Evolutionary conservation across 352 stramenopile genomes (phyloP).

Genomic region (Phytophthora pluvialis): DNA sequence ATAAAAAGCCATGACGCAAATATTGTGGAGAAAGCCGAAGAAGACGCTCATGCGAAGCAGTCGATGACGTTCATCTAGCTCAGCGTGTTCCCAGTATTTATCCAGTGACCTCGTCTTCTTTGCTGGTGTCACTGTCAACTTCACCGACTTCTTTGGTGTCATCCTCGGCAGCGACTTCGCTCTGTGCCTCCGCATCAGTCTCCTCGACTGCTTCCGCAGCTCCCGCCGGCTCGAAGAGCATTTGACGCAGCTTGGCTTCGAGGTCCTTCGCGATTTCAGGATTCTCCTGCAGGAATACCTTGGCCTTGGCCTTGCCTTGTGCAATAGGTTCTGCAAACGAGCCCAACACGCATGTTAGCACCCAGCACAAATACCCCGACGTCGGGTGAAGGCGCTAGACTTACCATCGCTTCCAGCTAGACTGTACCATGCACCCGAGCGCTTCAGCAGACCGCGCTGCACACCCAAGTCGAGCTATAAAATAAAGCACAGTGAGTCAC

Average conservation of each 20-base stretch:
- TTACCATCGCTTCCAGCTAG: constrained; percentile 66
- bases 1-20: constrained; percentile 16
- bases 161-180: constrained; percentile 8
- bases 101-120: constrained; percentile 20
- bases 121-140: constrained; percentile 14
- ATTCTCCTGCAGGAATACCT: constrained; percentile 81
- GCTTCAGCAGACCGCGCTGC: constrained; percentile 77
- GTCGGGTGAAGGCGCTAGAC: neutral
- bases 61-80: constrained; percentile 2
- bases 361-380: neutral
- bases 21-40: neutral
- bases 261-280: constrained; percentile 73
- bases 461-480: constrained; percentile 76
- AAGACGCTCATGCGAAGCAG: constrained; percentile 1
- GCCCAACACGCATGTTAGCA: neutral
- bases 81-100: constrained; percentile 5
- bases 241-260: constrained; percentile 70
- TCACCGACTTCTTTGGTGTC: constrained; percentile 16
- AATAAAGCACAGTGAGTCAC: constrained; percentile 5
- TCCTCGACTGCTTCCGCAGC: constrained; percentile 23
- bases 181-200: constrained; percentile 3
- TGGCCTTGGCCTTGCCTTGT: constrained; percentile 85
- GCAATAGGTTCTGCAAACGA: constrained; percentile 75
- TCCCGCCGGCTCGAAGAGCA: constrained; percentile 54
- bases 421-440: constrained; percentile 83